Base-by-base conservation (phyloP, 139 green algal genomes). In the Parachlorella kessleri region DNA sequence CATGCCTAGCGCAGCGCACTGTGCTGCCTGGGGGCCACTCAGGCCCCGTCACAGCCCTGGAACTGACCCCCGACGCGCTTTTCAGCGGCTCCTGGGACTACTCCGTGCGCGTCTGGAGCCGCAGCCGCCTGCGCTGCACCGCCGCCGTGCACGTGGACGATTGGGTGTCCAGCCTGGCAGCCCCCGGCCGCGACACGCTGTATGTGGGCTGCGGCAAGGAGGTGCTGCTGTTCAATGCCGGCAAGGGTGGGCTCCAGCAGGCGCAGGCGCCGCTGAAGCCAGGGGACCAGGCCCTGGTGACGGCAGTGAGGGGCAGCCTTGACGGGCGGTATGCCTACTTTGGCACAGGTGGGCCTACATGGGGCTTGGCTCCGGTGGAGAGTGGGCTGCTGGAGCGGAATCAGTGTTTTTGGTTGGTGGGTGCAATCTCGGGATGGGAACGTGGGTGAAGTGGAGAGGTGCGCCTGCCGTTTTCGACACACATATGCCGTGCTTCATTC, bases 21-120 rank as follows among this genome's bases (percentile, higher is more conserved):
- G 65, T 73, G 30, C 40, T 90, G 36, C 76, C 91, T 59, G 59
- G 66, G 30, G 87, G 84, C 7, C 91, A 95, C 78, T 89, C 81
- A 0, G 91, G 91, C 0, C 91, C 91, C 2, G 77, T 95, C 3
- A 83, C 85, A 1, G 79, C 81, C 66, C 38, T 95, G 54, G 82
- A 76, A 6, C 63, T 94, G 65, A 78, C 73, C 6, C 32, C 55
- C 4, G 40, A 38, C 3, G 79, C 64, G n/a, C 37, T 88, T 33
- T 21, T 30, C 48, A 87, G 80, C 28, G 88, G 86, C 3, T 89
- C 82, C 0, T 92, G 88, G 88, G 88, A 92, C 76, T 92, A 85
- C 77, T 76, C 53, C 23, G 86, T 93, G 41, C 84, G 89, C 26
- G 36, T 91, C 3, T 94, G 89, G 84, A 32, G 65, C 67, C 73